These are phyloP conservation scores for Fonsecaea pedrosoi DNA, from an alignment of 2,329 filamentous ascomycete species.

Conservation along the genomic window DNA sequence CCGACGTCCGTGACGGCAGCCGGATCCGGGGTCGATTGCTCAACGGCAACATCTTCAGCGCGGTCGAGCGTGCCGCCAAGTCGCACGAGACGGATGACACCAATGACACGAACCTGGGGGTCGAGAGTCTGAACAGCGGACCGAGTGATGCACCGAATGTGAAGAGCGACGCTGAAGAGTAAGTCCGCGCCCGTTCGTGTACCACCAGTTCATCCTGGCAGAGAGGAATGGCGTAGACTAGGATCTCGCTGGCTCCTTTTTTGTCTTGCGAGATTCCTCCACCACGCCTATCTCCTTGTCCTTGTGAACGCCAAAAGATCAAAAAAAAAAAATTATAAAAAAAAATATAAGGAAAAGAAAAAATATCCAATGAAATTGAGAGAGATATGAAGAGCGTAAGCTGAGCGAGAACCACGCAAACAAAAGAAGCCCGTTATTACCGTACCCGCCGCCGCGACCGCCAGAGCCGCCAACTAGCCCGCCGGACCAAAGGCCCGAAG, in stretches of 20 bases:
- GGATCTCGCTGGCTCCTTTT: not conserved
- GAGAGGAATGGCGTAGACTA: not conserved
- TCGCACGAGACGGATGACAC: conserved; percentile 29
- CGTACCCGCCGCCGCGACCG: conserved; percentile 21
- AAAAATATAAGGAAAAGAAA: not conserved
- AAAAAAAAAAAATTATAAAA: not conserved
- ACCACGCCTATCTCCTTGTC: not conserved
- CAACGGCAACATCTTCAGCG: conserved; percentile 34
- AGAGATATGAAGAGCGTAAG: conserved; percentile 21
- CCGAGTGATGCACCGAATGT: conserved; percentile 30
- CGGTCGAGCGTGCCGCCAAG: conserved; percentile 33
- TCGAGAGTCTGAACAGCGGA: conserved; percentile 32
- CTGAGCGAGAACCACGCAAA: conserved; percentile 24
- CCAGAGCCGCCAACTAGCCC: conserved; percentile 26
- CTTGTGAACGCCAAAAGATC: not conserved
- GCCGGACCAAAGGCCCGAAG: conserved; percentile 23
- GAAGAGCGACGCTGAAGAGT: conserved; percentile 37
- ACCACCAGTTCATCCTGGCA: not conserved
- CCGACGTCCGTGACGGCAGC: conserved; percentile 53
- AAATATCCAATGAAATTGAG: not conserved
- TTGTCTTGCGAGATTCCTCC: not conserved
- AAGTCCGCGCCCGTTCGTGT: conserved; percentile 28
- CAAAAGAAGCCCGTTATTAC: conserved; percentile 25
- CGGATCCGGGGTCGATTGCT: conserved; percentile 29
- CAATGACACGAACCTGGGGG: conserved; percentile 30